Evolutionary conservation across 208 protist species (phyloP).

Genomic region (Vickermania ingenoplastis): DNA sequence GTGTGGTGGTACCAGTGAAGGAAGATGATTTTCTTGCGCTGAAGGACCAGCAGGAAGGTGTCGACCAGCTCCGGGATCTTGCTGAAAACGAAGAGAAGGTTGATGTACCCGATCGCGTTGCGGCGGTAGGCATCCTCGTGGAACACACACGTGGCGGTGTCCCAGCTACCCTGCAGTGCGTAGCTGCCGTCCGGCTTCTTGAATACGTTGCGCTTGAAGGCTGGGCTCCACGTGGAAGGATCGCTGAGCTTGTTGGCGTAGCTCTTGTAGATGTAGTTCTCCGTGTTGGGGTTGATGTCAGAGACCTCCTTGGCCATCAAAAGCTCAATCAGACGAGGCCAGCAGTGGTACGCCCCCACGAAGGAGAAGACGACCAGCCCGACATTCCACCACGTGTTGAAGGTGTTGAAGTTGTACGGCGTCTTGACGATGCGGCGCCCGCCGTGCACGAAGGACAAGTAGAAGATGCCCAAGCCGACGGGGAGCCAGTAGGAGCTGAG

Average conservation of each 20-base stretch:
- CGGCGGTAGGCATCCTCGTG: conserved; percentile 30
- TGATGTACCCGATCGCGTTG: conserved; percentile 25
- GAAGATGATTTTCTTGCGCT: conserved; percentile 28
- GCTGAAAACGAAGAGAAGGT: conserved; percentile 65
- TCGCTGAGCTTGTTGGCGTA: conserved; percentile 2
- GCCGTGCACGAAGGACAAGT: background rate
- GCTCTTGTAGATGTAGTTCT: conserved; percentile 6
- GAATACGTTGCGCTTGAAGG: background rate
- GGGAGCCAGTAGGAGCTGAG: background rate
- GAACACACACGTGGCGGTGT: conserved; percentile 39
- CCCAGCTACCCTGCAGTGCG: conserved; percentile 25
- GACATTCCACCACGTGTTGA: conserved; percentile 81
- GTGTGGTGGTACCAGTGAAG: conserved; percentile 92
- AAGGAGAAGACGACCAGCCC: conserved; percentile 68
- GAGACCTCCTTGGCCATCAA: conserved; percentile 18
- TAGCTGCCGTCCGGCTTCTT: conserved; percentile 4
- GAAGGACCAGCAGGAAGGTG: conserved; percentile 71
- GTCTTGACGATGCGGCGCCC: background rate
- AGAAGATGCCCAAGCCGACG: background rate
- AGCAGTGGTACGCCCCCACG: conserved; percentile 30
- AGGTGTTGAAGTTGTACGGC: conserved; percentile 35
- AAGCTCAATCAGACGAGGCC: background rate
- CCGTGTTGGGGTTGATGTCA: conserved; percentile 14
- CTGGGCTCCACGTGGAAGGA: background rate
- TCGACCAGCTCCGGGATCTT: conserved; percentile 84